These are phyloP conservation scores for Selenicereus undatus DNA, from an alignment of 148 eudicot genomes.

Conservation along the genomic window DNA sequence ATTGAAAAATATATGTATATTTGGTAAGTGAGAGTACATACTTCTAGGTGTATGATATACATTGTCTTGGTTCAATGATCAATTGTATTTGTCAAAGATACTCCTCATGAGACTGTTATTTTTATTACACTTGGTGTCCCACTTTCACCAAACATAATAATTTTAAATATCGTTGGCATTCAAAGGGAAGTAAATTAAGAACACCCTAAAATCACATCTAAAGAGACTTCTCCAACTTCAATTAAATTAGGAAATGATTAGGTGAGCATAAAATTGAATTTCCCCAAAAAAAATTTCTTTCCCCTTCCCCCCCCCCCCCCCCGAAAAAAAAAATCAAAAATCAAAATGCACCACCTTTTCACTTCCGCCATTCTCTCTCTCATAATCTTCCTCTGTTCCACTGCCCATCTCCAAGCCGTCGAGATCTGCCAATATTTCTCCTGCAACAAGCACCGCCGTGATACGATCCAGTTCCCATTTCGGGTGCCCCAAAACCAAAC, in stretches of 20 bases:
- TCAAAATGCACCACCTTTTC: not conserved
- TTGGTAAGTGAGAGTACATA: no score
- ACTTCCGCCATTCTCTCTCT: constrained; percentile 1
- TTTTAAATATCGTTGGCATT: not conserved
- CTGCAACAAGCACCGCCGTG: constrained; percentile 32
- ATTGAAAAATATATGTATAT: no score
- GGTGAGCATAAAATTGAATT: not conserved
- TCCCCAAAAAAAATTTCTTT: not conserved
- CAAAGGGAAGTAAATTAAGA: no score
- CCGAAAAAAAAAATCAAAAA: not conserved
- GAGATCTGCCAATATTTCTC: constrained; percentile 30
- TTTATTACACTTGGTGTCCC: no score
- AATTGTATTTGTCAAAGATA: no score
- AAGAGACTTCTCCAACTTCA: not conserved
- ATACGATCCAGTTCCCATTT: constrained; percentile 65
- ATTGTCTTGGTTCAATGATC: no score
- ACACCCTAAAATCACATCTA: not conserved
- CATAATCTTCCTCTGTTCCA: not conserved
- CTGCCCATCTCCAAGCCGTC: constrained; percentile 7
- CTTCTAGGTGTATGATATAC: no score
- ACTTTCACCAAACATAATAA: no score
- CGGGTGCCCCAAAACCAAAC: constrained; percentile 23
- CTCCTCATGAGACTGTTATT: no score
- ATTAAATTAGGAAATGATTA: not conserved
- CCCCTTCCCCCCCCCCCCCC: not conserved